Conservation (phyloP, 2,329 filamentous ascomycete species). For the Nothopassalora personata region DNA sequence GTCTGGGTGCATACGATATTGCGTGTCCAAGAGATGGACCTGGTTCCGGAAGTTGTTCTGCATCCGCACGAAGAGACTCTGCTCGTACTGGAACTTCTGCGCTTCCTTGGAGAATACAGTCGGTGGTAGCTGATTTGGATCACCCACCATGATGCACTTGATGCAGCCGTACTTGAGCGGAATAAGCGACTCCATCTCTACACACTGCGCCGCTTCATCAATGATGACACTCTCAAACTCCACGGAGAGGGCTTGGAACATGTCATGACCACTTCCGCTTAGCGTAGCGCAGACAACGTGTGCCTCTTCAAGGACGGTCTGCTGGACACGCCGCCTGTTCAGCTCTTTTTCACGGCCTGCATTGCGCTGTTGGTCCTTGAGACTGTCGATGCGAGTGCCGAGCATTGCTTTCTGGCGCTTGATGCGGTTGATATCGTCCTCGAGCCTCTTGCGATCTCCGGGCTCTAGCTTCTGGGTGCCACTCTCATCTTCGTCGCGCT, state of each 20-base stretch:
- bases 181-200: conserved; percentile 92
- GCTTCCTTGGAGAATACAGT: conserved; percentile 94
- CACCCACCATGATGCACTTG: conserved; percentile 94
- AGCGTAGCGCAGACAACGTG: conserved; percentile 94
- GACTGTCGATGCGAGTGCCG: conserved; percentile 76
- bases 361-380: conserved; percentile 79
- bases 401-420: conserved; percentile 72
- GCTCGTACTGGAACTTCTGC: conserved; percentile 88
- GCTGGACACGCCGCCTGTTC: conserved; percentile 75
- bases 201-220: conserved; percentile 95
- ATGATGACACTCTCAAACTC: conserved; percentile 99
- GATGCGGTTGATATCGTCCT: conserved; percentile 70
- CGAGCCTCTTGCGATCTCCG: conserved; percentile 57
- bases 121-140: conserved; percentile 93
- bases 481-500: conserved; percentile 55
- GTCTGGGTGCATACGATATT: conserved; percentile 98
- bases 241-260: conserved; percentile 89
- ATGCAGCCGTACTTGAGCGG: conserved; percentile 95
- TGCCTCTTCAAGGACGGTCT: conserved; percentile 82
- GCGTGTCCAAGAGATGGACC: conserved; percentile 90
- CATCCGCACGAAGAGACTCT: conserved; percentile 98
- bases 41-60: conserved; percentile 83
- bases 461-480: conserved; percentile 25
- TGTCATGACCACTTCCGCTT: conserved; percentile 92
- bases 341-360: conserved; percentile 80